Evolutionary conservation across 495 filamentous ascomycete species (phyloP), one percentile per base, ranked within the genome.

Genomic region (Chlorociboria aeruginascens): DNA sequence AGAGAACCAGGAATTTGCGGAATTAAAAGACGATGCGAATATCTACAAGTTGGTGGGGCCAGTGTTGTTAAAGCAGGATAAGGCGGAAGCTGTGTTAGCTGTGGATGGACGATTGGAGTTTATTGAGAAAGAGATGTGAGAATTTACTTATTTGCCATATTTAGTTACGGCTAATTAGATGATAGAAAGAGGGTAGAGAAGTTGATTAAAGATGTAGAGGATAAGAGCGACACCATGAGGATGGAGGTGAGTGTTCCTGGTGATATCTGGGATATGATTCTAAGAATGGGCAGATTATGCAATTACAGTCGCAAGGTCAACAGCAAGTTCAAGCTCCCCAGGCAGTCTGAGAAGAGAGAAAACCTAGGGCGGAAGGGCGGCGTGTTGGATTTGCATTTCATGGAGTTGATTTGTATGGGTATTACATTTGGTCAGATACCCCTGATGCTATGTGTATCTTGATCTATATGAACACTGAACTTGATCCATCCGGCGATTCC

Each of bases 11-110:
- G 92, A 98, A 69, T 96, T 98, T 65, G 66, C 74, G 30, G 72
- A 72, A 47, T 72, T 97, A 48, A 76, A 79, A 49, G 79, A 86
- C 40, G 80, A 82, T 52, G 80, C 90, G 50, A 85, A 81, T 43
- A 93, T 99, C 66, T 99, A 88, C 74, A 97, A 97, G 64, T 76
- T 95, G 32, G 78, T 95, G 43, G 92, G 92, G 1, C 92, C 92
- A 0, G 85, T 97, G 8, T 70, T 99, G 40, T 65, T 97, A 57
- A 96, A 97, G 69, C 93, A 97, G 64, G 92, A 97, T 10, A 86
- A 83, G 58, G 64, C 69, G 3, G 92, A 98, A 56, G 92, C 93
- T 0, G 73, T 82, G 41, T 82, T 86, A 76, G 86, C 88, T 6
- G 93, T 98, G 30, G 84, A 89, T 51, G 83, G 86, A 38, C 79